phyloP scores from a whole-genome alignment of 441 rosid genomes.

The Populus trichocarpa region DNA sequence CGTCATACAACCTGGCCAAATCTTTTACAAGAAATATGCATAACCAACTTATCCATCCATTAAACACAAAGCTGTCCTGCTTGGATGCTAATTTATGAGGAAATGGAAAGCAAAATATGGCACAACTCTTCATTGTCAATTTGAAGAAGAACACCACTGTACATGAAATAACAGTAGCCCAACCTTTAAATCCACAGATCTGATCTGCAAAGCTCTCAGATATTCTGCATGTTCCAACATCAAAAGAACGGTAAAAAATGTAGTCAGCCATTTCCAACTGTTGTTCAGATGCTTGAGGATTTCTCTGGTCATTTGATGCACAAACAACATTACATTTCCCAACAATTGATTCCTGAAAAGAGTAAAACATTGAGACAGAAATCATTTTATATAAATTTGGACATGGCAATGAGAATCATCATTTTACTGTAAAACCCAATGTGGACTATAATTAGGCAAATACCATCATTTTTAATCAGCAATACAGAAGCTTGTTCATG shows the following conservation, averaged over 20 bases:
- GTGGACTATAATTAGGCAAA: too few relatives aligned
- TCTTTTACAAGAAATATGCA: too few relatives aligned
- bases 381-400: background rate
- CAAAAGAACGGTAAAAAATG: slow-evolving; percentile 45
- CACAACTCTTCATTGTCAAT: too few relatives aligned
- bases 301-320: slow-evolving; percentile 46
- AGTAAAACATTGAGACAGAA: background rate
- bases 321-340: slow-evolving; percentile 57
- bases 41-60: too few relatives aligned
- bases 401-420: background rate
- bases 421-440: too few relatives aligned
- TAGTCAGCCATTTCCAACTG: slow-evolving; percentile 40
- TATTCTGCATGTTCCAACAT: slow-evolving; percentile 35
- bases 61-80: too few relatives aligned
- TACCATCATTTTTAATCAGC: too few relatives aligned
- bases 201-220: slow-evolving; percentile 32
- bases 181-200: slow-evolving; percentile 55
- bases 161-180: background rate
- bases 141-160: background rate
- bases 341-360: slow-evolving; percentile 39
- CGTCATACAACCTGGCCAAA: too few relatives aligned
- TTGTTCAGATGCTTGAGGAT: slow-evolving; percentile 35
- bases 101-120: too few relatives aligned
- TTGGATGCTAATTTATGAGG: too few relatives aligned
- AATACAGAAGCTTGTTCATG: too few relatives aligned